Evolutionary conservation across 768 basidiomycete species (phyloP), one percentile per base, ranked within the genome.

Genomic region (Mrakia gelida): DNA sequence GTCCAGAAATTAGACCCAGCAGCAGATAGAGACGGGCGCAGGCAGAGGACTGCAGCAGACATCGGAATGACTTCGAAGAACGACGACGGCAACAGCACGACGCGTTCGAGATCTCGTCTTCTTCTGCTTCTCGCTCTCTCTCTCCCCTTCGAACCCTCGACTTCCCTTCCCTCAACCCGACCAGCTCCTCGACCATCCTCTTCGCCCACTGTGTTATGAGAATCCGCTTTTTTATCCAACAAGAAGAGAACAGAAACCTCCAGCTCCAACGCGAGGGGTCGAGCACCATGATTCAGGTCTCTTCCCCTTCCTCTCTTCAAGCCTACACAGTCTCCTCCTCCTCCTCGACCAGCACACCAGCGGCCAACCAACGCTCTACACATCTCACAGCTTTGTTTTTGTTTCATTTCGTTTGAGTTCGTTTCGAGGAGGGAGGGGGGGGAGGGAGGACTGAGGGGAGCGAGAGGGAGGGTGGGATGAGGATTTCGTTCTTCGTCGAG

Each of bases 181-280:
- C 38, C 38, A 38, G 4, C 54, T 56, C 15, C 54, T 45, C 54
- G 54, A 56, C 21, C 54, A 2, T 16, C 5, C 54, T 16, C 54
- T 16, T 56, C 26, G 21, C 18, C 54, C 18, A 56, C 4, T 23
- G 21, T 21, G n/a, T 56, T 23, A 56, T 21, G 26, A 56, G 54
- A 56, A 32, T 41, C 38, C 34, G 30, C 61, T n/a, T 67, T 67
- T 67, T 32, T 67, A 67, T 67, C 65, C 65, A 67, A 38, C 32
- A 67, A 9, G 9, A 67, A 30, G 65, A 67, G 38, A 67, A 38
- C 21, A 9, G 18, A 45, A 10, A 67, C 10, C 65, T 7, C 8
- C 34, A 34, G 7, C 32, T 6, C 7, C 18, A 28, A 6, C 63
- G 26, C 65, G 21, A 34, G 65, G 30, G 65, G 21, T 67, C 32